Evolutionary conservation across 1,284 basidiomycete genomes (phyloP).

Genomic region (Agaricales sp.): DNA sequence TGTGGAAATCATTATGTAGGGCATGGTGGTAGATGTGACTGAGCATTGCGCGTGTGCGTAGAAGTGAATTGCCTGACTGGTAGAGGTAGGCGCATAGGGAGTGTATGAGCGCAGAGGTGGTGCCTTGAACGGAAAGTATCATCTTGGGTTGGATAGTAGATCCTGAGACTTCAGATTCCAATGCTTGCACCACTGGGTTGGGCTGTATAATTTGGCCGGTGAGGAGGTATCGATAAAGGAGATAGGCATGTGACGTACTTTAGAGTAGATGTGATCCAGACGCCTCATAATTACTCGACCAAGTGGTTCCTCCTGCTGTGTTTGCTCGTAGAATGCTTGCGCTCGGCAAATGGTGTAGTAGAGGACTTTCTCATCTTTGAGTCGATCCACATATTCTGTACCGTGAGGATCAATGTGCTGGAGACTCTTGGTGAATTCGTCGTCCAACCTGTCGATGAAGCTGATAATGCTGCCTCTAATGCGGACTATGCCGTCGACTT

Average conservation of each 20-base stretch:
- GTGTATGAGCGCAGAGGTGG: conserved; percentile 75
- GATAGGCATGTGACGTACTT: conserved; percentile 43
- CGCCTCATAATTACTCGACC: conserved; percentile 90
- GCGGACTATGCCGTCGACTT: conserved; percentile 58
- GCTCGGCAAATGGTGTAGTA: conserved; percentile 91
- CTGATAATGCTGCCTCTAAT: conserved; percentile 91
- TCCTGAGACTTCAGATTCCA: conserved; percentile 61
- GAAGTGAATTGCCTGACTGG: conserved; percentile 81
- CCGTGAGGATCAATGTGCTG: conserved; percentile 99
- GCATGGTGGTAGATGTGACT: conserved; percentile 98
- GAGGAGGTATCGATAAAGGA: conserved; percentile 4
- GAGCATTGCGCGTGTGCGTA: conserved; percentile 94
- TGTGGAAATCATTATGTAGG: conserved; percentile 93
- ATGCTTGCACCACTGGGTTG: conserved; percentile 85
- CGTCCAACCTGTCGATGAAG: conserved; percentile 93
- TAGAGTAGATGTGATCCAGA: conserved; percentile 97
- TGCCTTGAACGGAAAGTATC: conserved; percentile 42
- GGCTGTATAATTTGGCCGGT: conserved; percentile 43
- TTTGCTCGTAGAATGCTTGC: conserved; percentile 85
- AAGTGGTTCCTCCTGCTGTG: conserved; percentile 67
- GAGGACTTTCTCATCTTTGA: conserved; percentile 91
- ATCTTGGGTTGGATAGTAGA: conserved; percentile 50
- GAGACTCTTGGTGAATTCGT: conserved; percentile 96
- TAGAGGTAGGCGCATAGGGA: conserved; percentile 90
- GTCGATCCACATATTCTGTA: conserved; percentile 92